Evolutionary conservation across 139 green algal species (phyloP), one percentile per base, ranked within the genome.

Genomic region (Asterochloris sp.): DNA sequence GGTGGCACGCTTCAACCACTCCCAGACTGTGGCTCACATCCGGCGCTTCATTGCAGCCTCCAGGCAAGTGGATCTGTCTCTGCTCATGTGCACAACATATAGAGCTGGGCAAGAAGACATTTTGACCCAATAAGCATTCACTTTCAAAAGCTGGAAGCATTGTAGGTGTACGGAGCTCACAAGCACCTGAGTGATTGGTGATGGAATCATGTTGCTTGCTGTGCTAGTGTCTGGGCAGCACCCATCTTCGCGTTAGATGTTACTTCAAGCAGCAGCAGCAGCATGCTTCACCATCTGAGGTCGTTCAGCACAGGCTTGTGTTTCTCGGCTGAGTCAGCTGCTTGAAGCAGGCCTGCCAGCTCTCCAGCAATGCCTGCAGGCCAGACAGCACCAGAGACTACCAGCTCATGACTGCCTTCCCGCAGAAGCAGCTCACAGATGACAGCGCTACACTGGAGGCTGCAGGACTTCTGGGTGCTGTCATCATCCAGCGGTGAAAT

Each of bases 1-100:
- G 89, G 91, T 94, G 29, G 95, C 94, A 0, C 84, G 92, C 69
- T 97, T 98, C 89, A 98, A 98, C 84, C 83, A 91, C 64, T 88
- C 62, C 0, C 94, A 97, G 80, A 94, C 89, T 6, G 86, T 98
- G 15, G 87, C 80, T 10, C 91, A 98, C 86, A 94, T 98, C 66
- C 86, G 95, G 63, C 89, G 78, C 26, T 98, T 98, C 87, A 94
- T 98, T 29, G 79, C 82, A 11, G 89, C 92, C 1, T 89, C 92
- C 0, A 86, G 90, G 60, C 93, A 54, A 54, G 38, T 54, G 38
- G 38, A 54, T 54, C 38, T 6, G 93, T 17, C 38, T 54, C 38
- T 54, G 38, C 38, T 54, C 9, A 76, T 27, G n/a, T 38, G 13
- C n/a, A 15, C 0, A 27, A 27, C 38, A 54, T 54, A 54, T 6